These are phyloP conservation scores for Umbelopsis vinacea DNA, from an alignment of 192 early-diverging fungal species.

Conservation along the genomic window DNA sequence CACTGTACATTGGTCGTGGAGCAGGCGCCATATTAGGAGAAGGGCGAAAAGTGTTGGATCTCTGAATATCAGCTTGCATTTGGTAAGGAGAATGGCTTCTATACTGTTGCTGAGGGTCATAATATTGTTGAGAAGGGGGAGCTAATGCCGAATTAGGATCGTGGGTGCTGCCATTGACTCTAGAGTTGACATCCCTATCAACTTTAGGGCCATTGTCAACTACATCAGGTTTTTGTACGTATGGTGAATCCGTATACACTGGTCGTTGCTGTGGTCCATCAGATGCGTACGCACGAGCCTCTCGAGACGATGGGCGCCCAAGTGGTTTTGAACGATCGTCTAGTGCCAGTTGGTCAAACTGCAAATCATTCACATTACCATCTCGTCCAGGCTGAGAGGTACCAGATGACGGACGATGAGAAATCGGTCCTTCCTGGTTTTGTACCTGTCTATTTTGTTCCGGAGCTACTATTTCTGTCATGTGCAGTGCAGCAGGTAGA, in stretches of 20 bases:
- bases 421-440: too few species aligned
- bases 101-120: neutral
- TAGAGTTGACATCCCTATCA: neutral
- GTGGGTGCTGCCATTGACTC: neutral
- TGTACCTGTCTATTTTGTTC: neutral
- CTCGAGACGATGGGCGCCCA: neutral
- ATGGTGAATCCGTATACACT: conserved; percentile 3
- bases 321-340: neutral
- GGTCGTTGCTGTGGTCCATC: neutral
- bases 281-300: neutral
- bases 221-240: conserved; percentile 11
- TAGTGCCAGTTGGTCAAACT: neutral
- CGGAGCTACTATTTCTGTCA: conserved; percentile 9
- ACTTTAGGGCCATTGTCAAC: neutral
- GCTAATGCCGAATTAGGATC: neutral
- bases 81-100: conserved; percentile 5
- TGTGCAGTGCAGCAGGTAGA: neutral
- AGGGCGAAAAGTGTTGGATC: neutral
- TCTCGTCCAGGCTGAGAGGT: neutral
- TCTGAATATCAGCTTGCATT: conserved; percentile 9
- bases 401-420: neutral
- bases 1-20: conserved; percentile 11
- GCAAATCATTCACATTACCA: neutral
- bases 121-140: neutral
- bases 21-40: neutral